Percentiles rank a stretch among this genome's conserved stretches.
Evolutionary conservation across 2,329 filamentous ascomycete species (phyloP).

Genomic region (Colletotrichum australisinense): DNA sequence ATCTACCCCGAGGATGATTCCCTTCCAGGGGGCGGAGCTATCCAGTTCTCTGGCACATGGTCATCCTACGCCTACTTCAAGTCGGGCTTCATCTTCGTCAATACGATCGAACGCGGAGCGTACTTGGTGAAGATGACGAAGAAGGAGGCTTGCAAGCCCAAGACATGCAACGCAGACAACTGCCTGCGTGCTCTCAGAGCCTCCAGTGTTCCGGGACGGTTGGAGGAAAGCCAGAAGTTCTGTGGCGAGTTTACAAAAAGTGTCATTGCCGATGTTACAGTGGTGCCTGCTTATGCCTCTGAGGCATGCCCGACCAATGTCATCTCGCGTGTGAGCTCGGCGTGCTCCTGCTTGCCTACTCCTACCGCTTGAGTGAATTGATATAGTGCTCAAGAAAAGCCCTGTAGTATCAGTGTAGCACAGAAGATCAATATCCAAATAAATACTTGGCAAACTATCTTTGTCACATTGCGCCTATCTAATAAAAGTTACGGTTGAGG

Average conservation of each 20-base stretch:
- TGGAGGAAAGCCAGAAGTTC: constrained; percentile 39
- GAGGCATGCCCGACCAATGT: constrained; percentile 37
- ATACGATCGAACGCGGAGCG: constrained; percentile 55
- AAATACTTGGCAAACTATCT: too few species aligned
- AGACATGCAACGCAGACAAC: constrained; percentile 39
- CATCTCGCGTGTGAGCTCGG: constrained; percentile 39
- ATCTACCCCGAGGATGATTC: constrained; percentile 60
- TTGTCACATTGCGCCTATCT: too few species aligned
- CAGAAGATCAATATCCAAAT: too few species aligned
- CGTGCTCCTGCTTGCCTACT: constrained; percentile 40
- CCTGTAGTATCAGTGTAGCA: too few species aligned
- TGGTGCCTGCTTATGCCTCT: constrained; percentile 37
- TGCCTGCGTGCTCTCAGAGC: constrained; percentile 39
- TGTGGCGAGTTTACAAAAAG: constrained; percentile 38
- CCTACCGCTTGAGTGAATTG: constrained; percentile 24
- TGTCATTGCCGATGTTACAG: constrained; percentile 35
- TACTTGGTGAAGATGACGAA: constrained; percentile 51
- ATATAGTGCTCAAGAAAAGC: too few species aligned
- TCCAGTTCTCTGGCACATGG: constrained; percentile 56
- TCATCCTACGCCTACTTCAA: constrained; percentile 56
- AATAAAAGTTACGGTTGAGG: too few species aligned
- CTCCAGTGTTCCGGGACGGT: constrained; percentile 29
- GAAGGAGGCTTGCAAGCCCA: constrained; percentile 38
- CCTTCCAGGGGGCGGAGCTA: constrained; percentile 46
- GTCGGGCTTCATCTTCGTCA: constrained; percentile 53